A percentile compares a stretch with the other conserved stretches of the same genome.
Conservation (phyloP, 169 alveolate genomes). For the Plasmodium berghei region DNA sequence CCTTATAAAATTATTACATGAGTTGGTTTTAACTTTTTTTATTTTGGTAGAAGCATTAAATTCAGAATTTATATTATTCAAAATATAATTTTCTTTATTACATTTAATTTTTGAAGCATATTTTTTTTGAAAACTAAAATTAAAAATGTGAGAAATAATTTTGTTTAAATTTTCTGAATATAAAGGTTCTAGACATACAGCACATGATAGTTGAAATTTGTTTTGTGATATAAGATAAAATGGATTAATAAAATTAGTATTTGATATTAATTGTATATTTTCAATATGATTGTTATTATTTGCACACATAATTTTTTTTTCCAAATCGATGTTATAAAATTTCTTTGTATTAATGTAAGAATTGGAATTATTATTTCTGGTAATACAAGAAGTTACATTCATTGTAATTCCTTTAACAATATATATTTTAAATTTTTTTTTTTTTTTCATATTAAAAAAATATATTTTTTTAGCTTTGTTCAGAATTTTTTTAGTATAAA, state of each 20-base stretch:
- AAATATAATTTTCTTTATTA: too few species aligned
- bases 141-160: slow-evolving; percentile 43
- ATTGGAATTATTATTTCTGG: slow-evolving; percentile 1
- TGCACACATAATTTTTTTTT: slow-evolving; percentile 1
- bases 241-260: slow-evolving; percentile 36
- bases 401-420: slow-evolving; percentile 58
- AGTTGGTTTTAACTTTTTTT: too few species aligned
- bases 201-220: slow-evolving; percentile 55
- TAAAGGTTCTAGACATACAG: slow-evolving; percentile 63
- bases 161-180: slow-evolving; percentile 47
- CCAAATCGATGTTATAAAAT: background rate
- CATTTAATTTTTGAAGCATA: too few species aligned
- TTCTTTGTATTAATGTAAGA: too few species aligned
- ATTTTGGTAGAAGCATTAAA: too few species aligned
- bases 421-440: slow-evolving; percentile 43
- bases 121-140: slow-evolving; percentile 24
- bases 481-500: slow-evolving; percentile 41
- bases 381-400: slow-evolving; percentile 27
- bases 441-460: slow-evolving; percentile 61
- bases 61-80: too few species aligned
- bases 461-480: slow-evolving; percentile 12
- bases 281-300: background rate
- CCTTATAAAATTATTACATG: background rate
- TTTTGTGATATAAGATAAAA: slow-evolving; percentile 56
- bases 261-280: background rate